Conservation (phyloP, 352 stramenopile genomes). For the Pseudoperonospora humuli region DNA sequence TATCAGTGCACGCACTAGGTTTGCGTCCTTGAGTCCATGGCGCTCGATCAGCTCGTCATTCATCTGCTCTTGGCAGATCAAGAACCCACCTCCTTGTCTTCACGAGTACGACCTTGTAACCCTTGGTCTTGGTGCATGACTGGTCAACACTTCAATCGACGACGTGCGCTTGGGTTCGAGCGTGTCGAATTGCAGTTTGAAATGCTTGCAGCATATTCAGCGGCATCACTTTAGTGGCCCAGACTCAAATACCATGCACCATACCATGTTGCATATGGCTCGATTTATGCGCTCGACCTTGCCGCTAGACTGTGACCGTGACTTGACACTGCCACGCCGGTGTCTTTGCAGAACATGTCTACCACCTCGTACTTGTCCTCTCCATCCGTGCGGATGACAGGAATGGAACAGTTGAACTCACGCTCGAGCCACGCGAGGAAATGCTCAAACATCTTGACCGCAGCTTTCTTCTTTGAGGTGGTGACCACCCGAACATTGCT, state of each 20-base stretch:
- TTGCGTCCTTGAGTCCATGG: too few species aligned
- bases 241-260: slow-evolving; percentile 21
- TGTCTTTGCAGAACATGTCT: slow-evolving; percentile 19
- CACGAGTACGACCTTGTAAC: neutral
- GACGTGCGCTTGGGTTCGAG: neutral
- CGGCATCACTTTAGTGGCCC: slow-evolving; percentile 14
- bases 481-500: neutral
- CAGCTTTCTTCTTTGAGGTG: neutral
- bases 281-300: slow-evolving; percentile 15
- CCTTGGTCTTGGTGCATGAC: neutral
- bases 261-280: slow-evolving; percentile 12
- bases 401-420: neutral
- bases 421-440: neutral
- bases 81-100: too few species aligned
- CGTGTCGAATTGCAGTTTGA: neutral
- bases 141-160: neutral
- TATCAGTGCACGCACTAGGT: too few species aligned
- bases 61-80: too few species aligned
- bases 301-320: slow-evolving; percentile 14
- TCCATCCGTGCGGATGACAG: slow-evolving; percentile 1
- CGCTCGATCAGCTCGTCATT: too few species aligned
- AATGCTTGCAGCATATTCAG: slow-evolving; percentile 22
- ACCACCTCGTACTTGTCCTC: slow-evolving; percentile 16
- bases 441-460: neutral
- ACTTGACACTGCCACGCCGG: neutral